Percentiles rank a stretch among this genome's conserved stretches.
These are phyloP conservation scores for Tolypocladium pustulatum DNA, from an alignment of 2,329 filamentous ascomycete genomes.

Conservation along the genomic window DNA sequence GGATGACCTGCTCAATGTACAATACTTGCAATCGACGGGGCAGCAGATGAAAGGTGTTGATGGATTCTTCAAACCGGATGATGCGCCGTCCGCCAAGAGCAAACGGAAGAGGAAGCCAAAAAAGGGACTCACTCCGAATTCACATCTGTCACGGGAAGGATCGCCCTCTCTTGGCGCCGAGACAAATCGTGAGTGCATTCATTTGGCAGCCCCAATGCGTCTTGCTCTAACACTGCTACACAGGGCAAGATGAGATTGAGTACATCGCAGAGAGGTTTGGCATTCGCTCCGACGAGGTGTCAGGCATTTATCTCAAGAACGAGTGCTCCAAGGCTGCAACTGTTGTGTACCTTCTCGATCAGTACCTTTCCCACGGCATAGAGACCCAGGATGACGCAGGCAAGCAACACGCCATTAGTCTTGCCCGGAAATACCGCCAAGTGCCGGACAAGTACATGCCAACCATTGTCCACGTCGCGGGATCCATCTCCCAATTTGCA, in stretches of 20 bases:
- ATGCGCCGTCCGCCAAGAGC: constrained; percentile 23
- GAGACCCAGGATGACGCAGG: constrained; percentile 18
- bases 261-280: constrained; percentile 34
- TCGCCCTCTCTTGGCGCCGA: constrained; percentile 10
- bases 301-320: constrained; percentile 27
- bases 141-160: constrained; percentile 7
- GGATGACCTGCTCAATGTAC: constrained; percentile 70
- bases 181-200: constrained; percentile 16
- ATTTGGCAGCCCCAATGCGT: too few relatives aligned
- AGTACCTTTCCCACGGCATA: constrained; percentile 28
- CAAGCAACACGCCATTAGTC: constrained; percentile 18
- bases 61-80: constrained; percentile 56
- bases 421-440: constrained; percentile 27
- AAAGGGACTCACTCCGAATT: constrained; percentile 9
- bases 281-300: constrained; percentile 28
- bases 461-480: constrained; percentile 30
- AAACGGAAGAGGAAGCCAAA: constrained; percentile 28
- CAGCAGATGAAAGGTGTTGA: constrained; percentile 66
- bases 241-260: constrained; percentile 28
- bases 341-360: constrained; percentile 30
- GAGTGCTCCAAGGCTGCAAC: constrained; percentile 27
- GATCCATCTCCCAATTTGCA: constrained; percentile 19
- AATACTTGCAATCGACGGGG: constrained; percentile 61
- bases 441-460: constrained; percentile 32
- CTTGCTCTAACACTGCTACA: background rate